phyloP scores from a whole-genome alignment of 305 asterid species.

The Fraxinus greggii region DNA sequence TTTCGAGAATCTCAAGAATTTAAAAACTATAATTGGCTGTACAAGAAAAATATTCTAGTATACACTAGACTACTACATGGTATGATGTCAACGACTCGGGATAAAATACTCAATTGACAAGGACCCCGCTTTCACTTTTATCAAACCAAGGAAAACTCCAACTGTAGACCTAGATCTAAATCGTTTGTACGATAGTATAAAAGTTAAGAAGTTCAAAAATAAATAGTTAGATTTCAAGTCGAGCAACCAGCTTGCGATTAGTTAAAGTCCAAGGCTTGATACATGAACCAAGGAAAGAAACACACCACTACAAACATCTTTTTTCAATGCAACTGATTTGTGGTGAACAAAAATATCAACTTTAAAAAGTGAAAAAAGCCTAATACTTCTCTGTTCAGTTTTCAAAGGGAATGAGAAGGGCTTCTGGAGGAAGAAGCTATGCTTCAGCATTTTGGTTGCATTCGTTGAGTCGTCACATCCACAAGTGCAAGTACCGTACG shows the following conservation, averaged over 20 bases:
- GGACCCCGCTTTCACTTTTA: no score
- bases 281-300: background rate
- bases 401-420: conserved; percentile 32
- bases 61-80: no score
- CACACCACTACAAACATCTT: background rate
- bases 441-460: conserved; percentile 19
- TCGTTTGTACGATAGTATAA: no score
- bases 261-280: no score
- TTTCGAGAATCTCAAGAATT: background rate
- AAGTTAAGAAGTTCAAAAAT: no score
- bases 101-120: no score
- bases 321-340: background rate
- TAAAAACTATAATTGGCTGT: no score
- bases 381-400: conserved; percentile 26
- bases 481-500: conserved; percentile 39
- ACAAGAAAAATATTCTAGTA: no score
- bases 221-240: background rate
- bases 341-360: background rate
- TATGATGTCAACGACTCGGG: no score
- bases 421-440: conserved; percentile 33
- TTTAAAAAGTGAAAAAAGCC: conserved; percentile 11
- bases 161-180: no score
- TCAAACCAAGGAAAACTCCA: no score
- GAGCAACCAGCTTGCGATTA: background rate
- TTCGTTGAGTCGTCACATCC: conserved; percentile 13